Base-by-base conservation (phyloP, 106 monocot genomes). In the Allium fistulosum region DNA sequence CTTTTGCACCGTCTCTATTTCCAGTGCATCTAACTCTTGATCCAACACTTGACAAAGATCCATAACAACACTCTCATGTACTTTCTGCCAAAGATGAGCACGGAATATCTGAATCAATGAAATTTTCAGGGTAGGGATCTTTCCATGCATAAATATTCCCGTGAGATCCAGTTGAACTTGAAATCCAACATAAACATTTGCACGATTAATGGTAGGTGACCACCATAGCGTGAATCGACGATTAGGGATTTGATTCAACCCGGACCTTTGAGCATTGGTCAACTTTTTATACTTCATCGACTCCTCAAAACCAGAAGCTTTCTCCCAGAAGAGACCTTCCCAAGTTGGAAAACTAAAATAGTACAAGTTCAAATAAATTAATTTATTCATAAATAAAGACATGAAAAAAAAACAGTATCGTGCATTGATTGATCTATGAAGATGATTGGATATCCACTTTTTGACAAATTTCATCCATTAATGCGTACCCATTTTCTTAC, bases 261-360 rank as follows among this genome's bases (percentile, higher is more conserved):
- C 99, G 63, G 99, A 99, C 10, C 93, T 67, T 50, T 99, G 99
- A 8, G 99, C 99, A 82, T 99, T 99, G 0, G 99, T 99, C 67
- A 99, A 73, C 62, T 99, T 99, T 72, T 99, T 99, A 66, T 99
- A 99, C 70, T 99, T 99, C 99, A 99, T 99, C 2, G 99, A 99
- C 74, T 99, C 99, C 71, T 99, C 99, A 77, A 99, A 99, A 28
- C 99, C 99, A 70, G 99, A 99, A 53, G 99, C 99, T 67, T 99
- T 99, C 73, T 99, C 99, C 99, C 99, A 99, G 64, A 99, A 99
- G 49, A 99, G 93, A 87, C 99, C 99, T 68, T 99, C 99, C 99
- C 99, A 99, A 1, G 99, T 99, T 16, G 99, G 99, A 71, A 99
- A 99, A 81, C 92, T 93, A 79, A 73, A 74, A 62, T 51, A 59